Evolutionary conservation across 2,329 filamentous ascomycete genomes (phyloP).

Genomic region (Epichloe gansuensis): DNA sequence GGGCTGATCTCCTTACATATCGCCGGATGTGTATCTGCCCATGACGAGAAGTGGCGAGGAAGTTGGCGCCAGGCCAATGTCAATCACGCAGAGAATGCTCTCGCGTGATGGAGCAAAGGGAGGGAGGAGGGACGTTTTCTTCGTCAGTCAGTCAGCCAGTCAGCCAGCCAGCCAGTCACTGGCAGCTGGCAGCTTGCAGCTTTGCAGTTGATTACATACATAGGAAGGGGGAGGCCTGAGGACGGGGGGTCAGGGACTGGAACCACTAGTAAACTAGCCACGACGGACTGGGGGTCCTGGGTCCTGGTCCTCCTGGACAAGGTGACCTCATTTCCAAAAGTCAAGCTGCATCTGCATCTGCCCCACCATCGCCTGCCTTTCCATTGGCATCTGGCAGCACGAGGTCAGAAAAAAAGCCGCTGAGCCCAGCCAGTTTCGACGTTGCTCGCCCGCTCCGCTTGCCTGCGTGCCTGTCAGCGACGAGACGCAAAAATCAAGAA

Average conservation of each 20-base stretch:
- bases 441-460: background rate
- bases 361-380: background rate
- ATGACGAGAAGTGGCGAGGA: background rate
- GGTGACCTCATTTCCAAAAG: conserved; percentile 3
- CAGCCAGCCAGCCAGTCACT: no score
- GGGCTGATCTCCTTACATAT: background rate
- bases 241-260: background rate
- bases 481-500: background rate
- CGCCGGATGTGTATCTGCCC: background rate
- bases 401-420: background rate
- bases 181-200: no score
- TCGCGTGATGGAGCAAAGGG: no score
- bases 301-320: background rate
- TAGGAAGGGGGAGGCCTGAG: no score
- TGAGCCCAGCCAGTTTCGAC: background rate
- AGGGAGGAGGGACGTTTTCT: no score
- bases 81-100: no score
- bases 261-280: no score
- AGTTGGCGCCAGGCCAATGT: no score
- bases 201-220: no score
- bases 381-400: background rate
- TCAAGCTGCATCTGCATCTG: background rate
- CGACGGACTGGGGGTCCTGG: background rate
- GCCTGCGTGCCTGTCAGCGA: background rate
- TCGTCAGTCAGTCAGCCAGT: no score